Evolutionary conservation across 192 early-diverging fungal genomes (phyloP), one percentile per base, ranked within the genome.

Genomic region (Coemansia sp.): DNA sequence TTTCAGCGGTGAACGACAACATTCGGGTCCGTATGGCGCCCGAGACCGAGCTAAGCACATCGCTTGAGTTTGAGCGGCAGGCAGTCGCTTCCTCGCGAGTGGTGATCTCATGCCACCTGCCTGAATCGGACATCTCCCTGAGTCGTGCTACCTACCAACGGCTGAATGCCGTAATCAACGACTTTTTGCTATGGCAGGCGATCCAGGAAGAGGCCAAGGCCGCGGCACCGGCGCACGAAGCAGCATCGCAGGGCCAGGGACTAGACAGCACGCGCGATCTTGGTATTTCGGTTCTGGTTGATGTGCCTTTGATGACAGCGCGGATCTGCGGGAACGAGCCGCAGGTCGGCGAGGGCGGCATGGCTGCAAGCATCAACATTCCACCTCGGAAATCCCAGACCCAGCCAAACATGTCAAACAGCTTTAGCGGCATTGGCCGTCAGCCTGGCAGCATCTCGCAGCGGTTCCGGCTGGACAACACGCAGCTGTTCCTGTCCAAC

Each of bases 171-270:
- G 56, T 80, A 10, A 60, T 80, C 38, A 80, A 80, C 44, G 71
- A 80, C 25, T 80, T 80, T 61, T 38, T 74, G 67, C 54, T 80
- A 45, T 80, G 77, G 77, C 77, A 80, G 53, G 66, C 77, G 16
- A 43, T 74, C 5, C 71, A 74, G 29, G 71, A 73, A 43, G 67
- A 80, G n/a, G 1, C n/a, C 16, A 50, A 24, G 18, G 21, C 24
- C 0, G 27, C 28, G 19, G 52, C 11, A 19, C 44, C 28, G 55
- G 47, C 40, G 21, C 35, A 18, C 29, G 16, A 18, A n/a, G 19
- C 14, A 25, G 38, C 24, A 42, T 11, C 12, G 30, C 27, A 29
- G 32, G 10, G 7, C 45, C 21, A 4, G 46, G 22, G 6, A 14
- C 14, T 24, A 27, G 56, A 43, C 29, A 21, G 23, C 18, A 33